Evolutionary conservation across 2,329 filamentous ascomycete genomes (phyloP), one percentile per base, ranked within the genome.

Genomic region (Fusarium pseudoanthophilum): DNA sequence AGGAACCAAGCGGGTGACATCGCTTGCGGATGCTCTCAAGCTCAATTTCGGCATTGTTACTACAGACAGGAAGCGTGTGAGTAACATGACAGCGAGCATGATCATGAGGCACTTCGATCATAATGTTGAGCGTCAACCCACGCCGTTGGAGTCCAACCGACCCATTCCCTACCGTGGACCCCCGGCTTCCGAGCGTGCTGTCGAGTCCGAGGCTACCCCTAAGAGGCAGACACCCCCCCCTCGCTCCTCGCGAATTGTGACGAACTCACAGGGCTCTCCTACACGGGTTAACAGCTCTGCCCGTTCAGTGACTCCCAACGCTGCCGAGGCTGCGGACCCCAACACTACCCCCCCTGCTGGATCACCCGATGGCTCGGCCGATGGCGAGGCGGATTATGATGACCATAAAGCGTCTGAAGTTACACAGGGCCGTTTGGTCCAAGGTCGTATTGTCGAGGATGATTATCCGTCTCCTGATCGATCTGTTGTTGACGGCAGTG

Each of bases 1-100:
- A 63, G 96, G 96, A 66, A 98, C 96, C 55, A 99, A 99, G 86
- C 90, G 96, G 74, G 96, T 98, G 43, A 99, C 96, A 20, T 98
- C 95, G 34, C 87, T 99, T 61, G 96, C 96, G 69, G 96, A 99
- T 84, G 95, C 95, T 5, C 84, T 99, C 77, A 98, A 98, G 87
- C 89, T 99, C 77, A 98, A 97, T 85, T 99, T 99, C 77, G 96
- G 96, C 75, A 95, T 99, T 80, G 95, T 99, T 62, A 97, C 94
- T 6, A 97, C 94, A 11, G 94, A 97, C 77, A 88, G 90, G 76
- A 91, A 90, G 79, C 87, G 92, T 60, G 85, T 87, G 42, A 89
- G 90, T 53, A 92, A 92, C 68, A 92, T 95, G 90, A 89, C 90
- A 49, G 90, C 92, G 55, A 97, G 94, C 81, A 92, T 93, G 83